These are phyloP conservation scores for Astrothelium macrocarpum DNA, from an alignment of 495 filamentous ascomycete species.

Conservation along the genomic window DNA sequence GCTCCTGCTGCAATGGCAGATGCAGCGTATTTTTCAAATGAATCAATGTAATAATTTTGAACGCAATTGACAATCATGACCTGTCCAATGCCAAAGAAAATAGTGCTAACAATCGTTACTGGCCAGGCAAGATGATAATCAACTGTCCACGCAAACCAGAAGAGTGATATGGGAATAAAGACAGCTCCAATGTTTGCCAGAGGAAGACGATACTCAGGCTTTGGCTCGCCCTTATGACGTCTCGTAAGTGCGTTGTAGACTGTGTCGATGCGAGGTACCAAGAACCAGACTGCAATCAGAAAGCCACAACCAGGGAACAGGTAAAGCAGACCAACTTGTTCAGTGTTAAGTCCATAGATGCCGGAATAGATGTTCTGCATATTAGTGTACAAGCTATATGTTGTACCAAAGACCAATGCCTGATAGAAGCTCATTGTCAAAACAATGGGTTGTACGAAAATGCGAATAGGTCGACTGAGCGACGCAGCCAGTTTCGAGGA, in stretches of 20 bases:
- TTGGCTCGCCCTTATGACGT: constrained; percentile 32
- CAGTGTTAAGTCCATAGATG: constrained; percentile 23
- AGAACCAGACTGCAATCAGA: constrained; percentile 32
- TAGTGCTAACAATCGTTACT: constrained; percentile 19
- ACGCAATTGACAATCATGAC: constrained; percentile 47
- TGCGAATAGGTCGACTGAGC: constrained; percentile 15
- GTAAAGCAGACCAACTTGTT: constrained; percentile 24
- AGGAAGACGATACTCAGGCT: constrained; percentile 24
- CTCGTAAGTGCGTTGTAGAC: constrained; percentile 29
- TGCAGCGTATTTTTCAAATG: constrained; percentile 29
- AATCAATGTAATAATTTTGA: constrained; percentile 31
- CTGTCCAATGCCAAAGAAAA: constrained; percentile 43
- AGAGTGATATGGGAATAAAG: constrained; percentile 20
- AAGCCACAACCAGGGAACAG: constrained; percentile 27
- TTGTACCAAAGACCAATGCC: constrained; percentile 24
- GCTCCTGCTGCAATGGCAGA: constrained; percentile 32
- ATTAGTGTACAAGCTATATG: constrained; percentile 25
- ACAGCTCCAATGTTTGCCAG: constrained; percentile 22
- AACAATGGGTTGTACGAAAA: constrained; percentile 26
- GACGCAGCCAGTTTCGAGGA: constrained; percentile 11
- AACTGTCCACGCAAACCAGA: constrained; percentile 29
- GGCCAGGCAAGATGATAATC: constrained; percentile 22
- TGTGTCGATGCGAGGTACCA: constrained; percentile 34
- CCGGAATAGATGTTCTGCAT: constrained; percentile 23
- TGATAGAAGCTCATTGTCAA: constrained; percentile 23